Evolutionary conservation across 306 rosid genomes (phyloP).

Genomic region (Luffa aegyptiaca): DNA sequence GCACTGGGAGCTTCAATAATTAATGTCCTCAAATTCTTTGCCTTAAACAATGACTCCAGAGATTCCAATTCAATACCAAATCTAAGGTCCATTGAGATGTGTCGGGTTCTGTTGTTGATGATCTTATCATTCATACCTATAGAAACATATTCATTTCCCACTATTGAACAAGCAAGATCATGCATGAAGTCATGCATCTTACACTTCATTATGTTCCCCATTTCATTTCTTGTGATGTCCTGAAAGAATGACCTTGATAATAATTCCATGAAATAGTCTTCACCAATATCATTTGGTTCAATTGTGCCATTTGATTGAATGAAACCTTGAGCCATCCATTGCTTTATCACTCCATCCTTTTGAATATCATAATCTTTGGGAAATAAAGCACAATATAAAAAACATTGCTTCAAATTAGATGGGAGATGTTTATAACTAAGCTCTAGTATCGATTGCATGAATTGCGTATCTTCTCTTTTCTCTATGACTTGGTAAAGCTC

Average conservation of each 20-base stretch:
- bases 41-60: background rate
- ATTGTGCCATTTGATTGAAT: background rate
- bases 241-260: constrained; percentile 2
- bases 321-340: background rate
- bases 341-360: background rate
- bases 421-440: background rate
- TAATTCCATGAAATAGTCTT: background rate
- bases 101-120: background rate
- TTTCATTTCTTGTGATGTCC: background rate
- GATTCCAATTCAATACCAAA: background rate
- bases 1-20: background rate
- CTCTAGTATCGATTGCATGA: background rate
- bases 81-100: background rate
- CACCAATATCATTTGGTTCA: background rate
- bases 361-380: background rate
- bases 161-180: background rate
- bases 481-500: background rate
- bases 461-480: background rate
- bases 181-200: background rate
- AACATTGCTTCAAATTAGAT: background rate
- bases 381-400: background rate
- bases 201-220: background rate
- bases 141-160: background rate
- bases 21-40: background rate
- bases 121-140: background rate